Conservation (phyloP, 257 asterid genomes). For the Apocynum venetum region DNA sequence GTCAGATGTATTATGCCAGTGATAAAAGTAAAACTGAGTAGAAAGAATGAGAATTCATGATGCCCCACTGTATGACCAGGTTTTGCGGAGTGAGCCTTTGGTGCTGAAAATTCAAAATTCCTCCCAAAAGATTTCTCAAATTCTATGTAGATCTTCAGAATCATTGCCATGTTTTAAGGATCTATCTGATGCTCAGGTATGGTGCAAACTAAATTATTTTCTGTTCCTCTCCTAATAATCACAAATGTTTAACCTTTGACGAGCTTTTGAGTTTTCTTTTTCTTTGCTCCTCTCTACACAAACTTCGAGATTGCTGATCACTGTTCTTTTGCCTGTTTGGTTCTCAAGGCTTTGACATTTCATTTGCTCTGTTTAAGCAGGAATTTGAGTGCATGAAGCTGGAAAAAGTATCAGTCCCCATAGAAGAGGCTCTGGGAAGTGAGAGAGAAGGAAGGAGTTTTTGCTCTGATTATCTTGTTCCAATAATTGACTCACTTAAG, state of each 20-base stretch:
- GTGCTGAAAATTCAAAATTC: slow-evolving; percentile 57
- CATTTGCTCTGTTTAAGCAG: slow-evolving; percentile 35
- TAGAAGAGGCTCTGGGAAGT: slow-evolving; percentile 48
- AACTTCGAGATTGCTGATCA: neutral
- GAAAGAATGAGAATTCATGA: neutral
- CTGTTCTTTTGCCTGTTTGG: neutral
- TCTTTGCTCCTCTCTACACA: neutral
- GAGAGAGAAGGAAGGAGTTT: slow-evolving; percentile 49
- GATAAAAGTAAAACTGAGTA: neutral
- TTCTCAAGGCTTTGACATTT: slow-evolving; percentile 18
- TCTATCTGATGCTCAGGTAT: slow-evolving; percentile 55
- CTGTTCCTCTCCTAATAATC: neutral
- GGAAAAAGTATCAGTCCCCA: slow-evolving; percentile 42
- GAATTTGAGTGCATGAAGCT: slow-evolving; percentile 56
- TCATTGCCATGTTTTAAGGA: slow-evolving; percentile 35
- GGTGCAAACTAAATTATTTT: neutral
- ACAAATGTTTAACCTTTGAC: neutral
- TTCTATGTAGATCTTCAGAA: slow-evolving; percentile 44
- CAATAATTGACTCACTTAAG: slow-evolving; percentile 46
- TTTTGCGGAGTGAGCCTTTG: slow-evolving; percentile 60
- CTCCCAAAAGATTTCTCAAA: slow-evolving; percentile 43
- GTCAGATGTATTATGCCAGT: neutral
- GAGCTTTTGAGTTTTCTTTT: neutral
- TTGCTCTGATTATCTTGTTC: slow-evolving; percentile 33
- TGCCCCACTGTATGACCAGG: slow-evolving; percentile 34